Conservation (phyloP, 2,329 filamentous ascomycete species). For the Arthrobotrys iridis region DNA sequence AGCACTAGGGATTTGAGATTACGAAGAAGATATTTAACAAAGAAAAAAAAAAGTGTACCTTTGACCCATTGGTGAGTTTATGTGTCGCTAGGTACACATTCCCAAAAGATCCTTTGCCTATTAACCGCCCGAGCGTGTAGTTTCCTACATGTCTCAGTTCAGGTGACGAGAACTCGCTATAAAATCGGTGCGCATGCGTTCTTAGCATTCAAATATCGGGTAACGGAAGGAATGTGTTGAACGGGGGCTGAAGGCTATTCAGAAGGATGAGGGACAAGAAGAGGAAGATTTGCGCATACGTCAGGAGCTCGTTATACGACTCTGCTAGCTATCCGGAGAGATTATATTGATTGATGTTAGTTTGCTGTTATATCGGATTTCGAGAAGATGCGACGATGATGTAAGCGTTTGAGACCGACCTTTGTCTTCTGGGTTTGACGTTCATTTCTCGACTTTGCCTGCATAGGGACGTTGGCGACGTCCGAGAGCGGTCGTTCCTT, state of each 20-base stretch:
- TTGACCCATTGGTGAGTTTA: constrained; percentile 98
- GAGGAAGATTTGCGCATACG: constrained; percentile 69
- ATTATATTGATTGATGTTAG: constrained; percentile 17
- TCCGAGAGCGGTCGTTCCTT: constrained; percentile 51
- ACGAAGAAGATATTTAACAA: no score
- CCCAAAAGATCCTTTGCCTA: constrained; percentile 97
- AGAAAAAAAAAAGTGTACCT: constrained; percentile 69
- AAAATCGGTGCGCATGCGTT: constrained; percentile 29
- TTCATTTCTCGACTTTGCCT: constrained; percentile 68
- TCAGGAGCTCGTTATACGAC: constrained; percentile 94
- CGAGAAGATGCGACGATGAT: background rate
- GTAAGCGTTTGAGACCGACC: constrained; percentile 61
- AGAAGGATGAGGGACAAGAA: constrained; percentile 18
- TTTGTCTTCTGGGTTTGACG: constrained; percentile 72
- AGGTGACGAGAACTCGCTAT: constrained; percentile 89
- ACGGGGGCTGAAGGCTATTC: constrained; percentile 9
- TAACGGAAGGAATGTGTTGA: constrained; percentile 28
- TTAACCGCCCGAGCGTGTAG: constrained; percentile 88
- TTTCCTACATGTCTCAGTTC: constrained; percentile 94
- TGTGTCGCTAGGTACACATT: constrained; percentile 97
- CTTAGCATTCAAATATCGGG: constrained; percentile 16
- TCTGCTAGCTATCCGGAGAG: constrained; percentile 77
- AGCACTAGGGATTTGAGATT: no score
- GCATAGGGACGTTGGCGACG: constrained; percentile 55
- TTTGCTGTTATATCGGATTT: no score